phyloP scores from a whole-genome alignment of 1,139 yeast genomes.

The Kodamaea suecica region DNA sequence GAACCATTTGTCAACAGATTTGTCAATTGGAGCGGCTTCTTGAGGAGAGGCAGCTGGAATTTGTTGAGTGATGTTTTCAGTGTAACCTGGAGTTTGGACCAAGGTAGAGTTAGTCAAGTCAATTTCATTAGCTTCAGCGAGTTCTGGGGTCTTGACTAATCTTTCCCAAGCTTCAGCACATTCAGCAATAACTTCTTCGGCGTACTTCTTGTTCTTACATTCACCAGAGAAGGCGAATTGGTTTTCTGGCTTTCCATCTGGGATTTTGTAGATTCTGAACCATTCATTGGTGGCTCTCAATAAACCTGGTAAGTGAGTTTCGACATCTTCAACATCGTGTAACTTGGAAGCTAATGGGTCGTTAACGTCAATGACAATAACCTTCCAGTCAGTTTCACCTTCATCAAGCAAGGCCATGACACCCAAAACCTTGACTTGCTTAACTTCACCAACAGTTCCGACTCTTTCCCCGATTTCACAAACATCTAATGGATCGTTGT shows the following conservation, averaged over 20 bases:
- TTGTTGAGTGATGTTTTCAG: conserved; percentile 46
- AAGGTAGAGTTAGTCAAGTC: conserved; percentile 67
- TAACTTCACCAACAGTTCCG: conserved; percentile 71
- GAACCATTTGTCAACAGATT: conserved; percentile 98
- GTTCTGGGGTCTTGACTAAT: conserved; percentile 52
- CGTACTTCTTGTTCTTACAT: conserved; percentile 66
- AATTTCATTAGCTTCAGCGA: conserved; percentile 44
- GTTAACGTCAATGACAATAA: conserved; percentile 75
- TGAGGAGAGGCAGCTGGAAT: conserved; percentile 69
- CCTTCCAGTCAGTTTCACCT: conserved; percentile 98
- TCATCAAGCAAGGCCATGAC: conserved; percentile 93
- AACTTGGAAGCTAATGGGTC: conserved; percentile 79
- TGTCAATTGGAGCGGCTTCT: conserved; percentile 92
- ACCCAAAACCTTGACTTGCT: conserved; percentile 87
- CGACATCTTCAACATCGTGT: conserved; percentile 80
- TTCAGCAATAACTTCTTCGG: conserved; percentile 67
- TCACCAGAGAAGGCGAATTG: conserved; percentile 83
- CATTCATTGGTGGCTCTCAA: conserved; percentile 82
- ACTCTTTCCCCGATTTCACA: conserved; percentile 83
- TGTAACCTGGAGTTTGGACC: conserved; percentile 50
- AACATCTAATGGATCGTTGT: conserved; percentile 94
- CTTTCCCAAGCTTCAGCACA: conserved; percentile 78
- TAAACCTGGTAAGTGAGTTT: conserved; percentile 77
- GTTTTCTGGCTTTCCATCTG: conserved; percentile 89
- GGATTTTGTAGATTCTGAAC: conserved; percentile 94